Conservation (phyloP, 176 grass and related monocot genomes). For the Lolium rigidum region DNA sequence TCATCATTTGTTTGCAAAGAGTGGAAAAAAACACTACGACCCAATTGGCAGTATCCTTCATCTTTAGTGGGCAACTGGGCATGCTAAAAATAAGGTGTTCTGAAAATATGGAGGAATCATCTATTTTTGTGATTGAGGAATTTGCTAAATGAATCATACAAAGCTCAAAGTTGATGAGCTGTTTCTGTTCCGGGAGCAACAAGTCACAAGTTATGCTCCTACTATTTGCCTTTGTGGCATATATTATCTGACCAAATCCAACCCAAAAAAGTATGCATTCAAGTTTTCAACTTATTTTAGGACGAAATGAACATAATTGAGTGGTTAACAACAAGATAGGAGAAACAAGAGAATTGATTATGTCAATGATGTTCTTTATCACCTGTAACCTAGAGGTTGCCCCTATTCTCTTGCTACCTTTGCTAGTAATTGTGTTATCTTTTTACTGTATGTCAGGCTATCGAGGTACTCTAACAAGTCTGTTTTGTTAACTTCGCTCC, state of each 20-base stretch:
- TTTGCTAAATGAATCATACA: not conserved
- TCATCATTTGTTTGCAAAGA: slow-evolving; percentile 1
- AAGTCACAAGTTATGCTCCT: not conserved
- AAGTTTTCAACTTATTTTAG: not conserved
- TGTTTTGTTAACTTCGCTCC: not conserved
- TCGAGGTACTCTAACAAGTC: not conserved
- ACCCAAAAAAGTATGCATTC: not conserved
- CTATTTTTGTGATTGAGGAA: not conserved
- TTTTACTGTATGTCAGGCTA: not conserved
- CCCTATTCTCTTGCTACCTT: not conserved
- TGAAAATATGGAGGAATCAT: slow-evolving; percentile 21
- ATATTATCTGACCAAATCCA: slow-evolving; percentile 2
- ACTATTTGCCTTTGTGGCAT: not conserved
- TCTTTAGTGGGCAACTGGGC: not conserved
- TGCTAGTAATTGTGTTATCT: not conserved
- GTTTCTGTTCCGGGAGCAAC: not conserved
- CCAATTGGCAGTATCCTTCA: not conserved
- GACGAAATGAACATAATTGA: not conserved
- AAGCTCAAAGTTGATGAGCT: not conserved
- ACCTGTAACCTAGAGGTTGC: slow-evolving; percentile 10
- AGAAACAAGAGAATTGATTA: not conserved
- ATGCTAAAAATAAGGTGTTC: not conserved
- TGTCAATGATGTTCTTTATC: not conserved
- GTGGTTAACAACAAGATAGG: not conserved
- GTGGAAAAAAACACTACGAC: not conserved